Evolutionary conservation across 2,329 filamentous ascomycete species (phyloP).

Genomic region (Penicillium sp.): DNA sequence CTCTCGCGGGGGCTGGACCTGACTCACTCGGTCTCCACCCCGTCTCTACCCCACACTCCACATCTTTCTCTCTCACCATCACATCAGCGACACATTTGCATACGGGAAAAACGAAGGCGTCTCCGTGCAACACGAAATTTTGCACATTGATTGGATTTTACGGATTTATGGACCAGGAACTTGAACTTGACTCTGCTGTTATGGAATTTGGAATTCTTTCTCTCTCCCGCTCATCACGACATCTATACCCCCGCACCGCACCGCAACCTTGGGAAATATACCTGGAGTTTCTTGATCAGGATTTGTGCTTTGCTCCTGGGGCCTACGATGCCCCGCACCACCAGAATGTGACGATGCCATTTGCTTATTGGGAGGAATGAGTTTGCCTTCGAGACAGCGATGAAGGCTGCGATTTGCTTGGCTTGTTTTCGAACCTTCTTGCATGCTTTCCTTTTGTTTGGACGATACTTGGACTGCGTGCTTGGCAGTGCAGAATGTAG

Average conservation of each 20-base stretch:
- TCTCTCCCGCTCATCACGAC: background rate
- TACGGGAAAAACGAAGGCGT: conserved; percentile 9
- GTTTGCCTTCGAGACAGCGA: background rate
- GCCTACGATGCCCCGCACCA: conserved; percentile 10
- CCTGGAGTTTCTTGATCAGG: conserved; percentile 9
- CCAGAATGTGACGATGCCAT: conserved; percentile 11
- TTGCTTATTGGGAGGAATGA: background rate
- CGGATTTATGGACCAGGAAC: background rate
- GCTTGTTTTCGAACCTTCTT: background rate
- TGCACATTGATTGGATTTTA: background rate
- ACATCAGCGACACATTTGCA: conserved; percentile 17
- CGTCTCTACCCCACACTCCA: background rate
- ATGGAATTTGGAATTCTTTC: background rate
- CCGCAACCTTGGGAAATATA: conserved; percentile 5
- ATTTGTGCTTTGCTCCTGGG: background rate
- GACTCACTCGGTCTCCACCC: background rate
- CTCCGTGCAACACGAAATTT: conserved; percentile 11
- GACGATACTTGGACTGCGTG: background rate
- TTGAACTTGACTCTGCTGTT: background rate
- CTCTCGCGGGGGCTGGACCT: background rate
- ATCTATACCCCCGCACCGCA: background rate
- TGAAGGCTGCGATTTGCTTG: background rate
- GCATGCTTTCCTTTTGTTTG: background rate
- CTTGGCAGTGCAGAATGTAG: conserved; percentile 12
- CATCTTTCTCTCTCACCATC: background rate